Evolutionary conservation across 2,329 filamentous ascomycete species (phyloP), one percentile per base, ranked within the genome.

Genomic region (Corynespora cassiicola): DNA sequence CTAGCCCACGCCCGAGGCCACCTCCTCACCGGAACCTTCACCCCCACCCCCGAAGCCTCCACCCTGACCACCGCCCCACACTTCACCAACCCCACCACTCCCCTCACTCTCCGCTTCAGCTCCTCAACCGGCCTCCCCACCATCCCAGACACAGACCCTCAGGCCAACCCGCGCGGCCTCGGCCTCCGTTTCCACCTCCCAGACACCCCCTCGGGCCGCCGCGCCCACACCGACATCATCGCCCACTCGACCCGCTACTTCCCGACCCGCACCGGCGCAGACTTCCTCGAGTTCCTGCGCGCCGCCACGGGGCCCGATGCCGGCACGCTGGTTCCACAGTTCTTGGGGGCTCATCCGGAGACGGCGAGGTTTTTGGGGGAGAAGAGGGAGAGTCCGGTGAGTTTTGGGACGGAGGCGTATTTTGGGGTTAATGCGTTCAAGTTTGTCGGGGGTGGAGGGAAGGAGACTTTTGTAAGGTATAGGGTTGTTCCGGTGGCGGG

Each of bases 151-250:
- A 72, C 65, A 5, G 72, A 76, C 28, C 48, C 68, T 7, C 73
- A 72, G 34, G 71, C 72, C 45, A 74, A 75, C 42, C 77, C 77
- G 0, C 71, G 71, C 20, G 63, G 63, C 21, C 74, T 79, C 31
- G 66, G 70, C 14, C 62, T 69, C 4, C 74, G 78, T 28, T 80
- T 80, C 59, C 76, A 76, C 22, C 73, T 73, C 40, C 74, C 72
- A 4, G 42, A 57, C 23, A 55, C 61, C 3, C 39, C 61, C 14
- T 68, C 59, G 56, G 23, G 70, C 61, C 31, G 61, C 55, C 52
- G 71, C 10, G 58, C 69, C 14, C 79, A 83, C 60, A 82, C 79
- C 2, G 79, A 84, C 52, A 76, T 83, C 48, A 65, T 83, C 33
- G 61, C 70, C 0, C 79, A 82, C 60, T 76, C 72, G 1, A 76